phyloP scores from a whole-genome alignment of 192 early-diverging fungal genomes.

The Backusella mclennaniae region DNA sequence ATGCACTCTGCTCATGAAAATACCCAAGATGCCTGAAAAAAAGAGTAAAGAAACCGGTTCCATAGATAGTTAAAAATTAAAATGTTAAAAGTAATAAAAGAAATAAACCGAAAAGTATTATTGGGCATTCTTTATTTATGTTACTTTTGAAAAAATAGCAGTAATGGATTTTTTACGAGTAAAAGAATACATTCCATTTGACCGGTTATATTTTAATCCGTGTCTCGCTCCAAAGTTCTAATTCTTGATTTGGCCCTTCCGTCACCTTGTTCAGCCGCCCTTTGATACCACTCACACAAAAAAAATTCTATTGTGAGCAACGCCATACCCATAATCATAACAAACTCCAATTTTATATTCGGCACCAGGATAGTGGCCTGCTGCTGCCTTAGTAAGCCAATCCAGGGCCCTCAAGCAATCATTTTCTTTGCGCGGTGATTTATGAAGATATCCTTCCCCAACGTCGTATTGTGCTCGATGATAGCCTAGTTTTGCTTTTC shows the following conservation, averaged over 20 bases:
- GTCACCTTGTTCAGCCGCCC: not conserved
- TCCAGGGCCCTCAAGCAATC: not conserved
- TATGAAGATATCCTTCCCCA: not conserved
- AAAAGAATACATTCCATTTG: not conserved
- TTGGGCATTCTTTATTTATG: no score
- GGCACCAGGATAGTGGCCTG: not conserved
- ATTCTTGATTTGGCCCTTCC: not conserved
- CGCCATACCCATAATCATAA: not conserved
- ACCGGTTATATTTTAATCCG: not conserved
- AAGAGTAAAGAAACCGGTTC: not conserved
- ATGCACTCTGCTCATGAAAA: not conserved
- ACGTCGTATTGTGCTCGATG: not conserved
- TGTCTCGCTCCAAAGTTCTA: not conserved
- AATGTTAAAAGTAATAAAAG: not conserved
- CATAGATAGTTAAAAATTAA: not conserved
- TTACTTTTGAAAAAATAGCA: no score
- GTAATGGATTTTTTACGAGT: no score
- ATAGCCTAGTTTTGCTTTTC: not conserved
- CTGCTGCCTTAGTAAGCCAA: not conserved
- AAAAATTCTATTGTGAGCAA: not conserved
- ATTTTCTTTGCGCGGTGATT: not conserved
- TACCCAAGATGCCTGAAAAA: not conserved
- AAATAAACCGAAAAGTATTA: not conserved
- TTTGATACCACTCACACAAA: not conserved
- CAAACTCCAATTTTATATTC: not conserved